Base-by-base conservation (phyloP, 108 stramenopile genomes). In the Schizochytrium sp. region DNA sequence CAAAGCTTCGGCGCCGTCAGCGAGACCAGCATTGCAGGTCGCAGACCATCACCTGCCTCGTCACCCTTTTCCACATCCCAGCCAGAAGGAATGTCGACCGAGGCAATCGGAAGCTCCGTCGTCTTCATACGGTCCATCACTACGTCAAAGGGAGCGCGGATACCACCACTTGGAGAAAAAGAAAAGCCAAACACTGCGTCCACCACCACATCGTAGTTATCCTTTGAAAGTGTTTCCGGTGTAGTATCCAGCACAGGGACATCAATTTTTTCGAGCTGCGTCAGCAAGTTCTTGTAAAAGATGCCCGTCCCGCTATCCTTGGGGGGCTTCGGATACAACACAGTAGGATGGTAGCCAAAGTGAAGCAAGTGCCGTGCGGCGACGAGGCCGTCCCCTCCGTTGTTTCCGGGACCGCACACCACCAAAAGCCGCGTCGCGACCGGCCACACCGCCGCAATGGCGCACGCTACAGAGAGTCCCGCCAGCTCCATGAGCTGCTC, bases 401-500 rank as follows among this genome's bases (percentile, higher is more conserved):
- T 99, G 94, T 99, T 99, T 0, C 99, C 99, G 3, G 99, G 99
- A 5, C 99, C 93, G 88, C 93, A 89, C 60, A 92, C 71, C 72
- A 92, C 60, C 69, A 96, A 83, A 43, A 83, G 19, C n/a, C 76
- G 76, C 48, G 76, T 53, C 45, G 76, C 76, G 87, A 95, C 90
- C 45, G 72, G 92, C 55, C 88, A 90, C 23, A 57, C 28, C 6
- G 58, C 87, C 44, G 53, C 87, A 48, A 97, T 94, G 21, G 97
- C 97, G 87, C 96, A 95, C 2, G 99, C 98, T 21, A 98, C 97
- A 28, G 96, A 88, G 18, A 98, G 89, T 6, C 99, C 99, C 0
- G 99, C 99, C 53, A 99, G 93, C 94, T 99, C 99, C 99, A 99
- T 99, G n/a, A 99, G 95, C 92, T 98, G 98, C 83, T 98, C 97